phyloP scores from a whole-genome alignment of 306 rosid genomes.

The Hippophae rhamnoides region DNA sequence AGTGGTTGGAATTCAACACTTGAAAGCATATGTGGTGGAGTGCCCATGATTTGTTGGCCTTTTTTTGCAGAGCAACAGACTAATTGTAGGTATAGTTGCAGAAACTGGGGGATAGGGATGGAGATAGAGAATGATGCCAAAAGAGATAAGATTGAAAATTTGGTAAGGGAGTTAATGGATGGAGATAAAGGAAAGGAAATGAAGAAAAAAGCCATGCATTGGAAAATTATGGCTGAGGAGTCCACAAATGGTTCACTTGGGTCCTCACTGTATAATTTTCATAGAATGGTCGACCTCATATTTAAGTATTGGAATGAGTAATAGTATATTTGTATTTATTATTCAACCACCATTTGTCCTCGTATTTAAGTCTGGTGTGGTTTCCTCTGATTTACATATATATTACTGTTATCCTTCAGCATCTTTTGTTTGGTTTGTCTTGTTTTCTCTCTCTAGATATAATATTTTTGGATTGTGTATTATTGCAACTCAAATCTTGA shows the following conservation, averaged over 20 bases:
- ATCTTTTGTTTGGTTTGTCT: too few species aligned
- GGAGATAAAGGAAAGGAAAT: conserved; percentile 41
- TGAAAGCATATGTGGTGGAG: conserved; percentile 50
- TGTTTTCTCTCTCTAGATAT: too few species aligned
- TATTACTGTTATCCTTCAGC: too few species aligned
- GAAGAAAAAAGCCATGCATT: conserved; percentile 32
- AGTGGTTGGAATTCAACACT: conserved; percentile 71
- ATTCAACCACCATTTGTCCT: neutral
- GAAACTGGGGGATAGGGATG: conserved; percentile 59
- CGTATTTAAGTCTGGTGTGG: too few species aligned
- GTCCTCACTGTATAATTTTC: conserved; percentile 31
- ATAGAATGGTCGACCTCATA: conserved; percentile 17
- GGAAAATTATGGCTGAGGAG: conserved; percentile 35
- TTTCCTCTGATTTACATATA: too few species aligned
- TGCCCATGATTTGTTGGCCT: conserved; percentile 73
- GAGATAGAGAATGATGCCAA: conserved; percentile 44
- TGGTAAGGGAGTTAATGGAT: conserved; percentile 50
- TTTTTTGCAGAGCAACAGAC: conserved; percentile 68
- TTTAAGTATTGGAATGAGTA: conserved; percentile 9
- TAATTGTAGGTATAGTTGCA: conserved; percentile 40
- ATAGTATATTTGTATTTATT: neutral
- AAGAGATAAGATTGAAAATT: conserved; percentile 28
- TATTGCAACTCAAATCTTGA: too few species aligned
- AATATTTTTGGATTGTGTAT: too few species aligned
- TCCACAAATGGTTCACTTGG: conserved; percentile 22